These are phyloP conservation scores for Tilletia indica DNA, from an alignment of 1,284 basidiomycete genomes.

Conservation along the genomic window DNA sequence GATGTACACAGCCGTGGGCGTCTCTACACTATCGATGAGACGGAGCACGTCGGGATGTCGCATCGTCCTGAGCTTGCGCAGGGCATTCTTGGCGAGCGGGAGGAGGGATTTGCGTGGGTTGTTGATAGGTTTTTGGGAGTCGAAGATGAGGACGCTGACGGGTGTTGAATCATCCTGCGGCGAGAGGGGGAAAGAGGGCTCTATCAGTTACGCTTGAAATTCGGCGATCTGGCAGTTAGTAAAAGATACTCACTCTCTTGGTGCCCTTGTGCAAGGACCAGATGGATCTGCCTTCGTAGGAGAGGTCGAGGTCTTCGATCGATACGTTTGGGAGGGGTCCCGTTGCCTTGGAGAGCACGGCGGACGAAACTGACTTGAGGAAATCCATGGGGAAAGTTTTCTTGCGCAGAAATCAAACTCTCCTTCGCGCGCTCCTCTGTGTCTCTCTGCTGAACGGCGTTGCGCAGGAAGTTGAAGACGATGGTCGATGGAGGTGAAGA, in stretches of 20 bases:
- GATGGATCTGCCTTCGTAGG: constrained; percentile 68
- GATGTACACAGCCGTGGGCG: constrained; percentile 81
- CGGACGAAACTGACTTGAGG: constrained; percentile 75
- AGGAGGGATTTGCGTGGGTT: constrained; percentile 31
- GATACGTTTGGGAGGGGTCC: constrained; percentile 85
- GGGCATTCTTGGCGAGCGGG: constrained; percentile 81
- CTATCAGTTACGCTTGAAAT: neutral
- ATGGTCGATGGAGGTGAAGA: no score
- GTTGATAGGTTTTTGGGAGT: constrained; percentile 35
- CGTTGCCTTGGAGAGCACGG: constrained; percentile 76
- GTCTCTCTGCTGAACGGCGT: no score
- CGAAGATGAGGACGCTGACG: constrained; percentile 47
- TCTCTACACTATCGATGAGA: constrained; percentile 81
- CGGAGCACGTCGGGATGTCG: constrained; percentile 94
- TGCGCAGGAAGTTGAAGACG: no score
- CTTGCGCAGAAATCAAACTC: no score
- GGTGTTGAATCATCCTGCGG: constrained; percentile 69
- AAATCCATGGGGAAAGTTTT: constrained; percentile 68
- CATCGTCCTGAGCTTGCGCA: constrained; percentile 84
- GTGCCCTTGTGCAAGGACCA: constrained; percentile 85
- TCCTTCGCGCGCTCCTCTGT: no score
- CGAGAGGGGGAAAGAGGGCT: neutral
- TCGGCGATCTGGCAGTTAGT: neutral
- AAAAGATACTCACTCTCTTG: constrained; percentile 67
- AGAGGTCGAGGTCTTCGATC: constrained; percentile 72